These are phyloP conservation scores for Trypanosoma caninum DNA, from an alignment of 208 protist genomes.

Conservation along the genomic window DNA sequence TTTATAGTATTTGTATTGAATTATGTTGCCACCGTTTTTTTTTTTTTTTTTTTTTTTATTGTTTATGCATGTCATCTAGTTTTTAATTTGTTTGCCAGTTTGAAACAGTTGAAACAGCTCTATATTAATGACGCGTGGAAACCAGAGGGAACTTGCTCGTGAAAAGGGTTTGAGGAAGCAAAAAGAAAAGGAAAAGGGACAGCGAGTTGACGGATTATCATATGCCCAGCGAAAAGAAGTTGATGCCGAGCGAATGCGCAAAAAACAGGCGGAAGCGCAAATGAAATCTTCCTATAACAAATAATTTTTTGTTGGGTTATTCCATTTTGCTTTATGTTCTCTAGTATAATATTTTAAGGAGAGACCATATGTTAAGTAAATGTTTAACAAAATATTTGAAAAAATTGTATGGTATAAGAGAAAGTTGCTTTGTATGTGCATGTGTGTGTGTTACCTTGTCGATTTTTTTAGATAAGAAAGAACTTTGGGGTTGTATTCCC, in stretches of 20 bases:
- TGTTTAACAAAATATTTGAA: too few relatives aligned
- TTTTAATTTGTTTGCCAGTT: neutral
- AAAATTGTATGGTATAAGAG: too few relatives aligned
- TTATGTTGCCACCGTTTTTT: neutral
- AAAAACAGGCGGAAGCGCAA: slow-evolving; percentile 74
- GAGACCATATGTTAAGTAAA: neutral
- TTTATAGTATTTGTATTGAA: neutral
- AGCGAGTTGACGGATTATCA: slow-evolving; percentile 64
- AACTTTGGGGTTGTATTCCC: too few relatives aligned
- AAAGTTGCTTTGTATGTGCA: neutral
- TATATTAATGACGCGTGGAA: slow-evolving; percentile 77
- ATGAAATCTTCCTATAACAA: slow-evolving; percentile 28
- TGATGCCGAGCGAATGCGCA: slow-evolving; percentile 84
- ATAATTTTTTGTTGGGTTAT: neutral
- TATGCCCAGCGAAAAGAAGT: slow-evolving; percentile 70
- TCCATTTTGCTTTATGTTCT: neutral
- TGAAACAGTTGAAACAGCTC: neutral
- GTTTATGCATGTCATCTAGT: neutral
- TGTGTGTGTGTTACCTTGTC: neutral
- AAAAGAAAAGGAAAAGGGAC: slow-evolving; percentile 66
- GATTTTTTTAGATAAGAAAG: neutral
- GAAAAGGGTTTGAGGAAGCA: slow-evolving; percentile 87
- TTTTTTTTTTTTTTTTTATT: slow-evolving; percentile 5
- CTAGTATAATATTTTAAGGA: neutral
- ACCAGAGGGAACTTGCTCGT: slow-evolving; percentile 87